Conservation (phyloP, 306 rosid genomes). For the Spatholobus suberectus region DNA sequence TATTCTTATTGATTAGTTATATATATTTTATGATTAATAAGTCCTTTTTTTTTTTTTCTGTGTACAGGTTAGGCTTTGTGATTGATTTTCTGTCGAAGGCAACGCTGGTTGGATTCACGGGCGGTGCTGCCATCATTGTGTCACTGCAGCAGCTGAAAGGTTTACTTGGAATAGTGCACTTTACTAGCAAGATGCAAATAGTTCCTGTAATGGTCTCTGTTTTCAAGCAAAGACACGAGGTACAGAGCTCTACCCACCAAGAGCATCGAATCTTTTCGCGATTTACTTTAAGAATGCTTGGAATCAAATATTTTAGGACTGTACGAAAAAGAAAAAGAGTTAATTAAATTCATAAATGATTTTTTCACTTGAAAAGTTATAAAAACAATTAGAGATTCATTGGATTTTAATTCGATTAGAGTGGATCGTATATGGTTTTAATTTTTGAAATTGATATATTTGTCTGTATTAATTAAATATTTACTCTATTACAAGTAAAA, state of each 20-base stretch:
- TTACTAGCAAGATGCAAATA: conserved; percentile 86
- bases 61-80: conserved; percentile 77
- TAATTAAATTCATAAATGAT: neutral
- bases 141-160: conserved; percentile 91
- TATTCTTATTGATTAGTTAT: neutral
- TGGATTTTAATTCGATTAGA: neutral
- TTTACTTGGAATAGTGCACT: conserved; percentile 86
- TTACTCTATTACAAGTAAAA: neutral
- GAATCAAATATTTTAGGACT: neutral
- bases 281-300: conserved; percentile 3
- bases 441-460: neutral
- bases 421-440: neutral
- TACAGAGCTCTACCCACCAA: conserved; percentile 20
- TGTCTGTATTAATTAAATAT: neutral
- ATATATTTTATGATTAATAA: neutral
- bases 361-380: neutral
- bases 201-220: conserved; percentile 75
- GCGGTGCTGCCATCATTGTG: conserved; percentile 94
- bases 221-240: conserved; percentile 65
- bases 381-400: neutral
- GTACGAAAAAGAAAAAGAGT: neutral
- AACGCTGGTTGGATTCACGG: conserved; percentile 90
- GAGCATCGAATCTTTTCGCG: neutral
- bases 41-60: neutral
- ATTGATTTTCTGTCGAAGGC: conserved; percentile 97